Percentiles rank a stretch among this genome's conserved stretches.
Evolutionary conservation across 305 asterid species (phyloP).

Genomic region (Fraxinus paxiana): DNA sequence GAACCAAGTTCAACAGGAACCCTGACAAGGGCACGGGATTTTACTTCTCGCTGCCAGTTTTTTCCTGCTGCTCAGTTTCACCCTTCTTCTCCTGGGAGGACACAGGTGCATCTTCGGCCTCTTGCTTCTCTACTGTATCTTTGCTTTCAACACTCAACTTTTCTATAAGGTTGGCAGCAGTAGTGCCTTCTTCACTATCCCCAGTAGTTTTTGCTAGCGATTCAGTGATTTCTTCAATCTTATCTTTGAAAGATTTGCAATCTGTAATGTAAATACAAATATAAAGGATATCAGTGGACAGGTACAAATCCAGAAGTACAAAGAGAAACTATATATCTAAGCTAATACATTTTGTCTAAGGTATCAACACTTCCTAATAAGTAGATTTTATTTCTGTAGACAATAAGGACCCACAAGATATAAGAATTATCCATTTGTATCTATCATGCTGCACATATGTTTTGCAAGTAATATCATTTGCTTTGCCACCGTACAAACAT

Average conservation of each 20-base stretch:
- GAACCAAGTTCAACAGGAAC: background rate
- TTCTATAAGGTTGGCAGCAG: slow-evolving; percentile 56
- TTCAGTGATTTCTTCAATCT: slow-evolving; percentile 56
- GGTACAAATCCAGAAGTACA: background rate
- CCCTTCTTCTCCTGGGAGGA: slow-evolving; percentile 35
- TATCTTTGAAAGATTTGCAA: slow-evolving; percentile 66
- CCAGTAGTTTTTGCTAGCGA: slow-evolving; percentile 36
- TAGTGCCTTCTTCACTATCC: slow-evolving; percentile 47
- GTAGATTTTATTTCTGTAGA: background rate
- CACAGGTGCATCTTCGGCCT: slow-evolving; percentile 34
- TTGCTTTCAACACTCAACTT: slow-evolving; percentile 51
- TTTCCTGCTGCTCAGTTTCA: slow-evolving; percentile 37
- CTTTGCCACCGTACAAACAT: background rate
- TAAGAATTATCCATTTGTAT: background rate
- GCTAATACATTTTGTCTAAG: background rate
- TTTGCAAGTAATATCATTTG: background rate
- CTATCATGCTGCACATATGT: background rate
- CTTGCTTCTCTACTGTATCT: slow-evolving; percentile 43
- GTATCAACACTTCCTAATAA: background rate
- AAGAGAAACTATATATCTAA: background rate
- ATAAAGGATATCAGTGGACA: background rate
- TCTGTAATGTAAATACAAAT: slow-evolving; percentile 36
- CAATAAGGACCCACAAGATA: background rate
- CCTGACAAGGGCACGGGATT: slow-evolving; percentile 14
- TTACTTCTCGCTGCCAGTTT: slow-evolving; percentile 37